A percentile compares a stretch with the other conserved stretches of the same genome.
These are phyloP conservation scores for Wickerhamomyces strasburgensis DNA, from an alignment of 805 yeast species.

Conservation along the genomic window DNA sequence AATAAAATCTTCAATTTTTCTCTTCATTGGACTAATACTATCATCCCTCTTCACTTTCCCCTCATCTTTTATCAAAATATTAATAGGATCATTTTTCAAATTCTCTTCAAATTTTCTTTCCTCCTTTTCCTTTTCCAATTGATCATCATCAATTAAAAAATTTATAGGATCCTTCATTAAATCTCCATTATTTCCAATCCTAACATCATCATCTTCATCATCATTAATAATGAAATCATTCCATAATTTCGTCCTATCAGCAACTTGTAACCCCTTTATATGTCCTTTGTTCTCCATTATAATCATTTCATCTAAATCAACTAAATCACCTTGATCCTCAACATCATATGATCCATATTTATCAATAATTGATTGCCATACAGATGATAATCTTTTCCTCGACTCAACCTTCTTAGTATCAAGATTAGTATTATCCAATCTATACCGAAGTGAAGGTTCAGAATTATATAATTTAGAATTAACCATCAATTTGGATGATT, in stretches of 20 bases:
- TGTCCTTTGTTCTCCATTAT: constrained; percentile 23
- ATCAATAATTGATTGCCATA: constrained; percentile 30
- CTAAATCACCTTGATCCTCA: constrained; percentile 32
- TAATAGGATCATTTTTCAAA: background rate
- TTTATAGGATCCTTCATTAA: constrained; percentile 4
- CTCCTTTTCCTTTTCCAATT: background rate
- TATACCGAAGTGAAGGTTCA: background rate
- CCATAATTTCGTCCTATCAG: constrained; percentile 16
- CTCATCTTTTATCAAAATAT: background rate
- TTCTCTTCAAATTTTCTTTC: background rate
- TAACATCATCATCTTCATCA: constrained; percentile 7
- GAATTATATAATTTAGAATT: background rate
- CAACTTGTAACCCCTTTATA: constrained; percentile 8
- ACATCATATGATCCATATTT: constrained; percentile 27
- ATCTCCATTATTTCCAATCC: background rate
- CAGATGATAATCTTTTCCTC: constrained; percentile 19
- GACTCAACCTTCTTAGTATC: constrained; percentile 15
- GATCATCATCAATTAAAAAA: background rate
- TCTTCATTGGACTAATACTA: background rate
- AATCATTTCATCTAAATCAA: constrained; percentile 19
- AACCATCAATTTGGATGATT: no score
- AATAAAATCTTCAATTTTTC: background rate
- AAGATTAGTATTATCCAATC: constrained; percentile 5
- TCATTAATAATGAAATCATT: constrained; percentile 10
- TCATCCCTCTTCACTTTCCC: background rate